Base-by-base conservation (phyloP, 441 rosid species). In the Pelargonium cotyledonis region DNA sequence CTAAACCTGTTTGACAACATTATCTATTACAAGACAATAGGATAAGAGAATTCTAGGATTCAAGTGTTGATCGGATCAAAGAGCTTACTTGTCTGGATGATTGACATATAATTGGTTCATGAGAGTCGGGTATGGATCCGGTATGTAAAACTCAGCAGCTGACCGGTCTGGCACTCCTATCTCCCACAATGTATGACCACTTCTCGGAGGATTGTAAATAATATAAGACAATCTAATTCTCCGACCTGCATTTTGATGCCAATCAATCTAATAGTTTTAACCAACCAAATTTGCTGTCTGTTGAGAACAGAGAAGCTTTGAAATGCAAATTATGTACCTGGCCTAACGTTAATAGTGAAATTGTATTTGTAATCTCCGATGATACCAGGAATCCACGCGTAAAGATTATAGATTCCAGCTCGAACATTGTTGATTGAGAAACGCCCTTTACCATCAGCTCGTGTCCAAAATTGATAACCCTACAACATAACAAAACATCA, bases 121-220 rank as follows among this genome's bases (percentile, higher is more conserved):
- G 68, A 80, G 87, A 8, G 63, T 78, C 0, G 88, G 88, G 74
- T 91, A 77, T 8, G 97, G 95, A 70, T 87, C 93, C 0, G 97
- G 98, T 66, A 86, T 75, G 70, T 79, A 85, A 75, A 89, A 93
- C 73, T 89, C 91, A 35, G 84, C 87, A 10, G 97, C 92, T 55
- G 91, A 80, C 57, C 95, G 89, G 75, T 89, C 86, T 40, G 97
- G 95, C 51, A 80, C 67, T 38, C 97, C 98, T 15, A 91, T 91
- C 76, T 93, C 98, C 98, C 96, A 91, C 68, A 93, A 47, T 0
- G 97, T 91, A 0, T 95, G 91, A 11, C 98, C 97, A 68, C 85
- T 77, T 76, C 96, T 83, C 4, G 88, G 92, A 67, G 96, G 95
- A 70, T 83, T 79, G 73, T 82, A 86, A 0, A 85, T 80, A 14